Percentiles rank a stretch among this genome's conserved stretches.
Conservation (phyloP, 345 rosid species). For the Eucalyptus decipiens region DNA sequence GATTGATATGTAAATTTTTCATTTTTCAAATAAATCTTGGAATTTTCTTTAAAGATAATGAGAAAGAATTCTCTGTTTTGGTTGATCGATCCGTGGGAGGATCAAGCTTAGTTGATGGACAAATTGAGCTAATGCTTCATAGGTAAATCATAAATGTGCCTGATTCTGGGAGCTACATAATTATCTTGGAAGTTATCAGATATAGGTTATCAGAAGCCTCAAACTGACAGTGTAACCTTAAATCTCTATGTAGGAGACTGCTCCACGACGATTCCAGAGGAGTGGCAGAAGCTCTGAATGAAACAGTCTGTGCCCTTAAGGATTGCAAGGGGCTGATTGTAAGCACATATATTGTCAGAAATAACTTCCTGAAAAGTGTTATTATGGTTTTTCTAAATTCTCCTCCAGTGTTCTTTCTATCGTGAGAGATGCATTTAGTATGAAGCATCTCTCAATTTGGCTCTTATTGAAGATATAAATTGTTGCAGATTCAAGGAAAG, state of each 20-base stretch:
- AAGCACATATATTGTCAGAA: constrained; percentile 12
- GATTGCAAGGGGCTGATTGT: constrained; percentile 76
- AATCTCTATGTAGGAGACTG: constrained; percentile 51
- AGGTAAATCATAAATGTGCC: constrained; percentile 33
- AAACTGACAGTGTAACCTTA: neutral
- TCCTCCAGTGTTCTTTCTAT: neutral
- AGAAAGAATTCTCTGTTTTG: constrained; percentile 78
- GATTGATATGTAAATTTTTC: neutral
- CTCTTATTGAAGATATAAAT: neutral
- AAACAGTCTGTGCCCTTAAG: constrained; percentile 60
- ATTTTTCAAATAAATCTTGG: constrained; percentile 80
- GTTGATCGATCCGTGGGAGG: constrained; percentile 93
- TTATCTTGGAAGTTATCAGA: neutral
- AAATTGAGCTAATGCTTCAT: constrained; percentile 94
- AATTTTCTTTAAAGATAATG: constrained; percentile 60
- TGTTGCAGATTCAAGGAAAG: constrained; percentile 79
- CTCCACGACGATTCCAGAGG: constrained; percentile 90
- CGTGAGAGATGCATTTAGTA: neutral
- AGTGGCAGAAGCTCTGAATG: constrained; percentile 78
- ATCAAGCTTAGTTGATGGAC: constrained; percentile 82
- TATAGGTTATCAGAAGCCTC: neutral
- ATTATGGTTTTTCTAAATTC: neutral
- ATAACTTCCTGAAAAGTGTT: neutral
- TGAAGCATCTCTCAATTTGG: neutral
- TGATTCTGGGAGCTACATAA: neutral